phyloP scores from a whole-genome alignment of 768 basidiomycete genomes.

The Podaxis sp. region DNA sequence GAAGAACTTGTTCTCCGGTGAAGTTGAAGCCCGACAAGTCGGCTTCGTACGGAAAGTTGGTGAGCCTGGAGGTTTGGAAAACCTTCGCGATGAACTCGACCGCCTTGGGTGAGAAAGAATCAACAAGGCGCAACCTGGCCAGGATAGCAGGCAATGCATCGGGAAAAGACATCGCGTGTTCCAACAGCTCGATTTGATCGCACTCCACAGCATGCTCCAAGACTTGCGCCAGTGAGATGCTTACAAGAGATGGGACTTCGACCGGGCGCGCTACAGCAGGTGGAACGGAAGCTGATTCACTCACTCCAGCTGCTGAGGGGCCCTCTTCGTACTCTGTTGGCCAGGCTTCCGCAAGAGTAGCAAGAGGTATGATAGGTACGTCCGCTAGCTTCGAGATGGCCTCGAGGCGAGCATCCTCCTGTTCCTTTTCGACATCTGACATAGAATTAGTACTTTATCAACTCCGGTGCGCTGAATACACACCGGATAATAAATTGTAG shows the following conservation, averaged over 20 bases:
- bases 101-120: not conserved
- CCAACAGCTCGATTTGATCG: not conserved
- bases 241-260: not conserved
- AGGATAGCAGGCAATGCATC: not conserved
- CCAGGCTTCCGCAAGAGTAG: too few species aligned
- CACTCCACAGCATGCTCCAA: not conserved
- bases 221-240: not conserved
- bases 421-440: not conserved
- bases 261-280: not conserved
- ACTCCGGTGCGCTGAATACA: not conserved
- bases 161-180: not conserved
- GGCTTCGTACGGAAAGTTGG: not conserved
- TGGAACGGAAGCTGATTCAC: too few species aligned
- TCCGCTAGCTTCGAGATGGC: too few species aligned
- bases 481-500: not conserved
- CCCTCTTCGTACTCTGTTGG: too few species aligned
- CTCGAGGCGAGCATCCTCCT: not conserved
- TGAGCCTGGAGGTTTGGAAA: not conserved
- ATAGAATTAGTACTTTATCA: not conserved
- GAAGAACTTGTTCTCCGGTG: slow-evolving; percentile 4
- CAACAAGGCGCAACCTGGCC: not conserved
- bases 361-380: too few species aligned
- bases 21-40: slow-evolving; percentile 1
- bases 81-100: not conserved
- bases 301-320: too few species aligned